Base-by-base conservation (phyloP, 1,284 basidiomycete species). In the Takashimella tepidaria region DNA sequence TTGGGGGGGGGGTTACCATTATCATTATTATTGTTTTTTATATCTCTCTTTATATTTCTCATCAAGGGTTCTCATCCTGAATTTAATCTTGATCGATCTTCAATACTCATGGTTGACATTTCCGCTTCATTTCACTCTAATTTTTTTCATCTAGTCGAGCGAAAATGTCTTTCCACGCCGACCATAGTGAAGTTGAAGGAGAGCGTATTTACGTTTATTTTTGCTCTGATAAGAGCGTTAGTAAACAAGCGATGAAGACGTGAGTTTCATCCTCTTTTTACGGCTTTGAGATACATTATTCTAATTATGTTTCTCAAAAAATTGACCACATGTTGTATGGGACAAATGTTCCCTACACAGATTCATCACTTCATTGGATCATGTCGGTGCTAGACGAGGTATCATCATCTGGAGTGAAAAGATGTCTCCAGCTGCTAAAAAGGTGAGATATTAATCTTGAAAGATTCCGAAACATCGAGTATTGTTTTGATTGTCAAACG, bases 241-340 rank as follows among this genome's bases (percentile, higher is more conserved):
- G 90, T 56, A 90, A 97, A 50, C 92, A 92, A 75, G 89, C 90
- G 3, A 95, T 97, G 89, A 82, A 92, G 79, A 92, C 89, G 92
- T 95, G 71, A 60, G 87, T 80, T 26, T 10, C 43, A n/a, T n/a
- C n/a, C n/a, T n/a, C n/a, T n/a, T n/a, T n/a, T n/a, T n/a, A n/a
- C n/a, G n/a, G n/a, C n/a, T n/a, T n/a, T n/a, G n/a, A n/a, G n/a
- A n/a, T n/a, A n/a, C n/a, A n/a, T n/a, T n/a, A n/a, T n/a, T n/a
- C n/a, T n/a, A n/a, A n/a, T n/a, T n/a, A n/a, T n/a, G n/a, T n/a
- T n/a, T n/a, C n/a, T n/a, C n/a, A n/a, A n/a, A n/a, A n/a, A n/a
- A n/a, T n/a, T n/a, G n/a, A n/a, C n/a, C n/a, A n/a, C n/a, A n/a
- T n/a, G n/a, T n/a, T n/a, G n/a, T n/a, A n/a, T n/a, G n/a, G n/a